A percentile compares a stretch with the other conserved stretches of the same genome.
Evolutionary conservation across 345 rosid genomes (phyloP).

Genomic region (Rhizophora apiculata): DNA sequence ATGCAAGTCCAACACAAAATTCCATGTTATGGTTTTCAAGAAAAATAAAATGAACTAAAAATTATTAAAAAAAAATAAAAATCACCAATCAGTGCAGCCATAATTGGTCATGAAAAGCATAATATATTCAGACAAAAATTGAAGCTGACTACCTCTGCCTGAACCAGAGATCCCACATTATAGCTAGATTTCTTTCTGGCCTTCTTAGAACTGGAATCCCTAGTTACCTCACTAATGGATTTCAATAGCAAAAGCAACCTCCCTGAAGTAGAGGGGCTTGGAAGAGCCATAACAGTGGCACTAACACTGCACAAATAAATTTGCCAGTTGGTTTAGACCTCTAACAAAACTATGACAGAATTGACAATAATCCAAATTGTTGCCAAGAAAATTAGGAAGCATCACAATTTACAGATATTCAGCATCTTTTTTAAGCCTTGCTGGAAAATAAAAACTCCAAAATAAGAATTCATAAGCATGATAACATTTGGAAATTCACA

Average conservation of each 20-base stretch:
- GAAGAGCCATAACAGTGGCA: constrained; percentile 72
- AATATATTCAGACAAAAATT: background rate
- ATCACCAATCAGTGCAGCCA: background rate
- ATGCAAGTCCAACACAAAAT: background rate
- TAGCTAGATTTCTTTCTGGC: constrained; percentile 72
- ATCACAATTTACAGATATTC: too few species aligned
- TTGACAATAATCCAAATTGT: background rate
- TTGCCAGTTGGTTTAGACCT: background rate
- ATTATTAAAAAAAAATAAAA: background rate
- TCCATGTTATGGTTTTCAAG: background rate
- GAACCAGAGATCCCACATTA: constrained; percentile 74
- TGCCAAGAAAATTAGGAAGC: background rate
- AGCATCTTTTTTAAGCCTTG: background rate
- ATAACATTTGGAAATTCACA: background rate
- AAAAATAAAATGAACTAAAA: background rate
- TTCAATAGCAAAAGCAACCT: constrained; percentile 87
- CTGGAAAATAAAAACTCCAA: background rate
- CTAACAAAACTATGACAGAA: background rate
- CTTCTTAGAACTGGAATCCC: constrained; percentile 69
- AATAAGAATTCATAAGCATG: background rate
- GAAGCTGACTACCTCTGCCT: constrained; percentile 64
- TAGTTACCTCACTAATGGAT: constrained; percentile 48
- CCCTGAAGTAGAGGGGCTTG: constrained; percentile 55
- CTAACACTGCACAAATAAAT: constrained; percentile 47
- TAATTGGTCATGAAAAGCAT: background rate